phyloP scores from a whole-genome alignment of 2,329 filamentous ascomycete species.

The Aspergillus calidoustus region DNA sequence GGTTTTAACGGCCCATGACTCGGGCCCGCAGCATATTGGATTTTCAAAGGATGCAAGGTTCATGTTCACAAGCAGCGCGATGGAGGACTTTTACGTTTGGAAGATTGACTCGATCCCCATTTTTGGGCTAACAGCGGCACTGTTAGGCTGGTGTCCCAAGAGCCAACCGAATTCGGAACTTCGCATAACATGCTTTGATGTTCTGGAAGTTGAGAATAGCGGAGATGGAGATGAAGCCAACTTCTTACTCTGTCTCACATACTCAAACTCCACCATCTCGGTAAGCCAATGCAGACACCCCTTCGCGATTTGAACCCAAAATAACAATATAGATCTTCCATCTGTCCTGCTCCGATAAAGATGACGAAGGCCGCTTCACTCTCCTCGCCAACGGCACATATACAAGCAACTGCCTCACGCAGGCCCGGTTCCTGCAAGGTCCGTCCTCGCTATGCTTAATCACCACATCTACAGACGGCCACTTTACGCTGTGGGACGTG shows the following conservation, averaged over 20 bases:
- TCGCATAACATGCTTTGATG: slow-evolving; percentile 79
- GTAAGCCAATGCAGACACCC: slow-evolving; percentile 33
- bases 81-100: slow-evolving; percentile 91
- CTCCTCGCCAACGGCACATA: slow-evolving; percentile 63
- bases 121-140: slow-evolving; percentile 57
- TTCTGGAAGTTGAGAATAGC: slow-evolving; percentile 41
- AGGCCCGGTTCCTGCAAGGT: slow-evolving; percentile 52
- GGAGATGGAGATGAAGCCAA: slow-evolving; percentile 27
- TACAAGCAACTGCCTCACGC: slow-evolving; percentile 76
- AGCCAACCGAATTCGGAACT: slow-evolving; percentile 65
- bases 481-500: slow-evolving; percentile 66
- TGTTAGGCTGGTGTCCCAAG: slow-evolving; percentile 55
- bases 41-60: slow-evolving; percentile 71
- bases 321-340: slow-evolving; percentile 50
- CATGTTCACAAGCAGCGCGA: slow-evolving; percentile 84
- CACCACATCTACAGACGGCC: slow-evolving; percentile 83
- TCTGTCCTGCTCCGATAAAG: slow-evolving; percentile 33
- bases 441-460: slow-evolving; percentile 50
- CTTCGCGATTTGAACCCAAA: not conserved
- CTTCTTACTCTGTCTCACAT: slow-evolving; percentile 71
- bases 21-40: slow-evolving; percentile 78
- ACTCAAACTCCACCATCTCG: slow-evolving; percentile 83
- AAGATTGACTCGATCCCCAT: slow-evolving; percentile 61
- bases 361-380: slow-evolving; percentile 31
- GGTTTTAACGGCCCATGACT: slow-evolving; percentile 75